Evolutionary conservation across 1,284 basidiomycete species (phyloP).

Genomic region (Schizophyllum amplum): DNA sequence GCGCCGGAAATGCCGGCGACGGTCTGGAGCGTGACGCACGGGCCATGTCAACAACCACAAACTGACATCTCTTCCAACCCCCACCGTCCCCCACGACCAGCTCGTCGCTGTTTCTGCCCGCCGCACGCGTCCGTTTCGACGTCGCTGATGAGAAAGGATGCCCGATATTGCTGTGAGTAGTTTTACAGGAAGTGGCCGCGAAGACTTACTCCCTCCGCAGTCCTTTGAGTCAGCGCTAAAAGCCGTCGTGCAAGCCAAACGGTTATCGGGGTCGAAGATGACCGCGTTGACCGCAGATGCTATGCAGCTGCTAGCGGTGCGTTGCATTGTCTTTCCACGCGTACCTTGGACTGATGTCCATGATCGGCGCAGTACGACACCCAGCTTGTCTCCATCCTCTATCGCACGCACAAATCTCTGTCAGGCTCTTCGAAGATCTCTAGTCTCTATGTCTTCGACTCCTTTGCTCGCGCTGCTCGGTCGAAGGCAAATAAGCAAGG

Average conservation of each 20-base stretch:
- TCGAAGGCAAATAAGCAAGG: conserved; percentile 58
- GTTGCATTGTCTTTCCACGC: background rate
- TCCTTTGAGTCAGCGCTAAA: conserved; percentile 73
- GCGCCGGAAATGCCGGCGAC: background rate
- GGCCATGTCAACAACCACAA: background rate
- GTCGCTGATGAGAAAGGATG: background rate
- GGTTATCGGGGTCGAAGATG: conserved; percentile 81
- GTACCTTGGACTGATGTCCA: background rate
- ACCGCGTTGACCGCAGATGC: conserved; percentile 64
- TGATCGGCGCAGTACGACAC: conserved; percentile 58
- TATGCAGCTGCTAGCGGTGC: conserved; percentile 65
- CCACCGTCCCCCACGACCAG: background rate
- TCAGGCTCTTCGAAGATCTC: conserved; percentile 61
- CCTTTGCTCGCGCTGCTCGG: conserved; percentile 77
- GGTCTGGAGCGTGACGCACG: background rate
- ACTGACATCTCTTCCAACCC: background rate
- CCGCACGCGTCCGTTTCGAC: background rate
- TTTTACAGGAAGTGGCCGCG: background rate
- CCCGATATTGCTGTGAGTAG: background rate
- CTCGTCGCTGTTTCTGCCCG: background rate
- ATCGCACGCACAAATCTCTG: conserved; percentile 76
- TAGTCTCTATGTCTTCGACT: conserved; percentile 87
- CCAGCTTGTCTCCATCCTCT: conserved; percentile 76
- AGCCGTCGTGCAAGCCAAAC: conserved; percentile 71
- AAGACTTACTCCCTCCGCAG: conserved; percentile 27